Evolutionary conservation across 352 stramenopile species (phyloP), one percentile per base, ranked within the genome.

Genomic region (Phytopythium montanum): DNA sequence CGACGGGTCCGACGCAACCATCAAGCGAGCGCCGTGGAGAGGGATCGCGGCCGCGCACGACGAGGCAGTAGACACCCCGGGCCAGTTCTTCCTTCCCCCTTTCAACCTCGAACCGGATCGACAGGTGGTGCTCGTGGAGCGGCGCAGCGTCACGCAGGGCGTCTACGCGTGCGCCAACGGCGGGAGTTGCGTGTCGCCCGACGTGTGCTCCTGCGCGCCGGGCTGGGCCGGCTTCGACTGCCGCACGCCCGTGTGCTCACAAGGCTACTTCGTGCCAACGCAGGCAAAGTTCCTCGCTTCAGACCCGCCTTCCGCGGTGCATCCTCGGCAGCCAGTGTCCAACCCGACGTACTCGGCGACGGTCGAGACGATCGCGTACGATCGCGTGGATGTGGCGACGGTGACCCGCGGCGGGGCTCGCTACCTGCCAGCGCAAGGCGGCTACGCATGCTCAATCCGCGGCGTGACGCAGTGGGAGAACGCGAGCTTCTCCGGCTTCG

Each of bases 171-270:
- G 97, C 74, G 95, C 94, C 6, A 98, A 99, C 65, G 86, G 85
- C 31, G 97, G 97, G 8, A 86, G 69, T 36, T 99, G 97, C 72
- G 65, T 96, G 2, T 64, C 85, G 12, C 95, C 96, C 8, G 94
- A 93, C 48, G 75, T 97, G 2, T 99, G 97, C 70, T 68, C 80
- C 52, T 99, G 97, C 57, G 75, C 85, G 0, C 51, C 69, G 4
- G 96, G 96, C 14, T 99, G 96, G 95, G 72, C 85, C 18, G 97
- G 97, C 46, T 99, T 99, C 64, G 97, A 99, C 71, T 99, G 97
- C 73, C 88, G 96, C 29, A 97, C 90, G 44, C 96, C 96, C 12
- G 73, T 98, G 19, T 98, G 95, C 62, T 73, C 60, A 2, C 92
- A 98, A 78, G 96, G 96, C 23, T 98, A 98, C 69, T 98, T 96